These are phyloP conservation scores for Aspergillus ochraceus DNA, from an alignment of 2,329 filamentous ascomycete species.

Conservation along the genomic window DNA sequence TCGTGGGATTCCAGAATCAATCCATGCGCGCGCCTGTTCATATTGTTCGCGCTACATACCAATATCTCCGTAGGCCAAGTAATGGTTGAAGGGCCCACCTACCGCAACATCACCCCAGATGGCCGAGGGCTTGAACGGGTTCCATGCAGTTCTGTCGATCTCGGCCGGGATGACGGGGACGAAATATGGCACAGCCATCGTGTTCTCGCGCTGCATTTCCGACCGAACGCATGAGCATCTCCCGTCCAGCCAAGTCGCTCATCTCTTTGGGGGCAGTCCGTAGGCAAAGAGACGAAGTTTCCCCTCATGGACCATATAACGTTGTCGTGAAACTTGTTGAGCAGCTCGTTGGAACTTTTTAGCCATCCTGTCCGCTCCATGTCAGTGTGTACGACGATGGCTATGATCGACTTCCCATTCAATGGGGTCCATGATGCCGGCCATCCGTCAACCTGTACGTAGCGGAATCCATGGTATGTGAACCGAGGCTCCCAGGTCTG, in stretches of 20 bases:
- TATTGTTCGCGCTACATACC: slow-evolving; percentile 26
- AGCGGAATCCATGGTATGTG: slow-evolving; percentile 56
- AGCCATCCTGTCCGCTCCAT: slow-evolving; percentile 52
- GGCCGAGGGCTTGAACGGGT: slow-evolving; percentile 17
- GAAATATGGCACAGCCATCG: slow-evolving; percentile 25
- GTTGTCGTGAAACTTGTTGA: slow-evolving; percentile 57
- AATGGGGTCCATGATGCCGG: slow-evolving; percentile 12
- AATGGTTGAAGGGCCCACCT: slow-evolving; percentile 33
- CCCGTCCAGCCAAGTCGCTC: slow-evolving; percentile 57
- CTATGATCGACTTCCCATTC: slow-evolving; percentile 23
- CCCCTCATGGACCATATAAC: slow-evolving; percentile 58
- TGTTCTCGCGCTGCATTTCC: neutral
- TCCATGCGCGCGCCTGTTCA: slow-evolving; percentile 5
- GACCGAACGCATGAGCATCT: slow-evolving; percentile 51
- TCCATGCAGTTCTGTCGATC: neutral
- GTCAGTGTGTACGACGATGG: slow-evolving; percentile 51
- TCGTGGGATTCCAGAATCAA: slow-evolving; percentile 10
- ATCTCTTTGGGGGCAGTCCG: slow-evolving; percentile 59
- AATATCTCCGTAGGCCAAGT: slow-evolving; percentile 29
- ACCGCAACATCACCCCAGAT: slow-evolving; percentile 41
- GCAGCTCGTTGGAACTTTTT: slow-evolving; percentile 47
- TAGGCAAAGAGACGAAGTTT: slow-evolving; percentile 59
- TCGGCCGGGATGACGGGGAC: slow-evolving; percentile 18
- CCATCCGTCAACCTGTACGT: slow-evolving; percentile 51
- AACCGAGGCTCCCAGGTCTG: slow-evolving; percentile 49